Evolutionary conservation across 768 basidiomycete species (phyloP), one percentile per base, ranked within the genome.

Genomic region (Collybia nuda): DNA sequence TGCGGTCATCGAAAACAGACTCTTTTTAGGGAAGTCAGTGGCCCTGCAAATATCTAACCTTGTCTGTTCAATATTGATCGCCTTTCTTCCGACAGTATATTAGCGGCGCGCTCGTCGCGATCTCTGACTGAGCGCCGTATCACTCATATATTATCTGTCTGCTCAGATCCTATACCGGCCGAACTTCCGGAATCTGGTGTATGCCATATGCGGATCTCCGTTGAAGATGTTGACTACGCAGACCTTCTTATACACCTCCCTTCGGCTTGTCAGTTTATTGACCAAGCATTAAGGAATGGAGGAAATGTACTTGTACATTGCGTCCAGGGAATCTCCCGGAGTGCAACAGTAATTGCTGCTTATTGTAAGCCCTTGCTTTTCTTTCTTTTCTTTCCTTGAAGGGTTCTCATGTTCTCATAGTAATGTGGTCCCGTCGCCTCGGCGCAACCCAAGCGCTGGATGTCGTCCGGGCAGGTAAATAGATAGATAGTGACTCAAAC

Each of bases 141-240:
- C 53, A 88, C 87, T 5, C 90, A 92, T 67, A 82, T 91, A 44
- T 65, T 92, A 15, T 90, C 88, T 40, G 88, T 90, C 47, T 90
- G 90, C 60, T 65, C 70, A 29, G 90, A 92, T 48, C 74, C 75
- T 5, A 86, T 88, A 44, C 86, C 86, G 39, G 81, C 85, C 41
- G 87, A 89, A 56, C 64, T 80, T 22, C 84, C 85, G 19, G 80
- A 82, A 60, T 88, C 85, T 53, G 86, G 86, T 18, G 76, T 86
- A 44, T 67, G 66, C 41, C 90, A 91, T 65, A 71, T 85, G 69
- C 84, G 86, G 51, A 84, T 92, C 59, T 73, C 79, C 49, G 78
- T 87, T 24, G 80, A 85, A 57, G 86, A 88, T 62, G 77, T 84
- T 53, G 82, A 85, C 65, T 84, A 84, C 52, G 84, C 79, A 47